These are phyloP conservation scores for Verticillium dahliae DNA, from an alignment of 2,329 filamentous ascomycete genomes.

Conservation along the genomic window DNA sequence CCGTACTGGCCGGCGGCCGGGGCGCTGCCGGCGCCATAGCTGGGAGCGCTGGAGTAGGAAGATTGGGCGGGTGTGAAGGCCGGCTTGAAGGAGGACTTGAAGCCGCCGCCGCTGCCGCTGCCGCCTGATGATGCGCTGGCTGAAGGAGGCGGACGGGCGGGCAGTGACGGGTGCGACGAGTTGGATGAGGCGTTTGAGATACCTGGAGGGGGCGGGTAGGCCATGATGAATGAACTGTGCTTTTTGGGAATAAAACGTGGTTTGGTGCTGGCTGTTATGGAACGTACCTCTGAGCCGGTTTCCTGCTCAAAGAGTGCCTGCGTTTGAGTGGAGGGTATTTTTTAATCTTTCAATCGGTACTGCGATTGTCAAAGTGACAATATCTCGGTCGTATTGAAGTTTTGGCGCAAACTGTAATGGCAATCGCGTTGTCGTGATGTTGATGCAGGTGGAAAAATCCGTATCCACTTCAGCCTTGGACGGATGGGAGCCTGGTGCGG, in stretches of 20 bases:
- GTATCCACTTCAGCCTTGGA: not conserved
- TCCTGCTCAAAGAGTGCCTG: slow-evolving; percentile 24
- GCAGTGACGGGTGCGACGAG: slow-evolving; percentile 57
- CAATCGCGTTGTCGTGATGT: not conserved
- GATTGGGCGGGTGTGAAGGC: slow-evolving; percentile 28
- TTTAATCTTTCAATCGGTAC: too few species aligned
- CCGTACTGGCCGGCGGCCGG: slow-evolving; percentile 35
- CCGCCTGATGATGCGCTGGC: slow-evolving; percentile 20
- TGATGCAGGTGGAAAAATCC: not conserved
- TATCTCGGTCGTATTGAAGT: not conserved
- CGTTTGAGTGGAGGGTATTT: not conserved
- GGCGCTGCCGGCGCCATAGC: slow-evolving; percentile 25
- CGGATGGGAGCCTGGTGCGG: not conserved
- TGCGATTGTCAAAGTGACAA: not conserved
- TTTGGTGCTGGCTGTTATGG: slow-evolving; percentile 15
- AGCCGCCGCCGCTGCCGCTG: slow-evolving; percentile 18
- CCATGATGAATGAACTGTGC: slow-evolving; percentile 62
- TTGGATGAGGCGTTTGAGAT: slow-evolving; percentile 36
- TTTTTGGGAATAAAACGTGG: slow-evolving; percentile 7
- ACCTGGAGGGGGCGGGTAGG: slow-evolving; percentile 83
- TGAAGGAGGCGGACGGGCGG: slow-evolving; percentile 67
- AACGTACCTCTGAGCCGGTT: slow-evolving; percentile 46
- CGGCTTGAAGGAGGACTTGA: slow-evolving; percentile 45
- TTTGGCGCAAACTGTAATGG: not conserved
- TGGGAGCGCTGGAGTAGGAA: slow-evolving; percentile 29